Evolutionary conservation across 352 stramenopile species (phyloP).

Genomic region (Phytophthora hybrid): DNA sequence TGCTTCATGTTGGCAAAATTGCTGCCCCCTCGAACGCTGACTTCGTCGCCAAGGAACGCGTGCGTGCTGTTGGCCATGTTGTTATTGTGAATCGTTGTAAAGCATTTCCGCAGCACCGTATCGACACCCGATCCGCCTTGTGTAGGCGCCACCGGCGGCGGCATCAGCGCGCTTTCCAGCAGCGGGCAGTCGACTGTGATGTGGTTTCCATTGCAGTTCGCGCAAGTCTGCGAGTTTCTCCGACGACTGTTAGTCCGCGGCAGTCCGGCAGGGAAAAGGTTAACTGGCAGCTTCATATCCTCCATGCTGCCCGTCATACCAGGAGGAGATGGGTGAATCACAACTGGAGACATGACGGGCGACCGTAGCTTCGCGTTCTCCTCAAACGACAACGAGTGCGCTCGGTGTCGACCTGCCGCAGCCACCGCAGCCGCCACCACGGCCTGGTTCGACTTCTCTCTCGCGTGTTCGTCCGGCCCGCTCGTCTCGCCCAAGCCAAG

Average conservation of each 20-base stretch:
- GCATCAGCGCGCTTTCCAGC: slow-evolving; percentile 59
- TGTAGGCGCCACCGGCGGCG: slow-evolving; percentile 15
- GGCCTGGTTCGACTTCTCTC: slow-evolving; percentile 49
- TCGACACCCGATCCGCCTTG: slow-evolving; percentile 50
- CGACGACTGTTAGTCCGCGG: slow-evolving; percentile 67
- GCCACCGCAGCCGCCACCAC: slow-evolving; percentile 54
- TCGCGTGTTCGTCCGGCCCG: slow-evolving; percentile 41
- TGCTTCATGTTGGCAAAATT: slow-evolving; percentile 55
- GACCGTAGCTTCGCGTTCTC: slow-evolving; percentile 27
- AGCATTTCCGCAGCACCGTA: slow-evolving; percentile 86
- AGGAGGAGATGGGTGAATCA: slow-evolving; percentile 32
- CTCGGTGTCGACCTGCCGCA: slow-evolving; percentile 48
- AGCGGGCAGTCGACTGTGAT: slow-evolving; percentile 84
- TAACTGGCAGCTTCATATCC: slow-evolving; percentile 35
- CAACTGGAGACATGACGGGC: slow-evolving; percentile 23
- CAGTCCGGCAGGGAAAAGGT: slow-evolving; percentile 49
- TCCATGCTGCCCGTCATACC: slow-evolving; percentile 17
- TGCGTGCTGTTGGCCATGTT: slow-evolving; percentile 87
- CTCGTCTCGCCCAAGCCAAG: slow-evolving; percentile 14
- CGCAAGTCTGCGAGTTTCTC: slow-evolving; percentile 67
- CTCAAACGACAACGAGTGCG: slow-evolving; percentile 57
- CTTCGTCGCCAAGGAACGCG: slow-evolving; percentile 85
- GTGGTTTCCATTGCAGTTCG: slow-evolving; percentile 84
- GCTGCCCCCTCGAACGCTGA: slow-evolving; percentile 76
- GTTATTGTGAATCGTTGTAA: slow-evolving; percentile 89